A percentile compares a stretch with the other conserved stretches of the same genome.
These are phyloP conservation scores for Puccinia coronata DNA, from an alignment of 1,284 basidiomycete genomes.

Conservation along the genomic window DNA sequence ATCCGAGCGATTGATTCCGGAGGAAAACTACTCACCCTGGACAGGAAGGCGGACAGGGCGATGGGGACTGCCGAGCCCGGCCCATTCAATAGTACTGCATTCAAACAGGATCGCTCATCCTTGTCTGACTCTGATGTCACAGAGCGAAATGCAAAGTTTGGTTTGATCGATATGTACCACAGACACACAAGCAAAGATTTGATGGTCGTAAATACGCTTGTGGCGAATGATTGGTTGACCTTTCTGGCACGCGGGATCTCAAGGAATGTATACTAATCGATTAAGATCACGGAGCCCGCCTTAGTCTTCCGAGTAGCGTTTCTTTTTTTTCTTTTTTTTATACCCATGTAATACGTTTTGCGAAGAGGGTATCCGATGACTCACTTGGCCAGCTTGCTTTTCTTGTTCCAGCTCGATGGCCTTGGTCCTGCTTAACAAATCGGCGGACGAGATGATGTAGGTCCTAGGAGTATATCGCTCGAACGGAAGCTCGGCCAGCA, in stretches of 20 bases:
- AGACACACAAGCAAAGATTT: slow-evolving; percentile 60
- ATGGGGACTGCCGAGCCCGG: slow-evolving; percentile 90
- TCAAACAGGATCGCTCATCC: slow-evolving; percentile 63
- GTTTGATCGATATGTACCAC: slow-evolving; percentile 61
- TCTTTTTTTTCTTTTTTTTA: too few relatives aligned
- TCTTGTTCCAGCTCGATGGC: slow-evolving; percentile 68
- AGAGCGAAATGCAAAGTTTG: neutral
- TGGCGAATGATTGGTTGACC: slow-evolving; percentile 75
- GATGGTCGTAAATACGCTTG: slow-evolving; percentile 69
- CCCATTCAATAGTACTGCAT: slow-evolving; percentile 86
- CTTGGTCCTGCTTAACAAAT: slow-evolving; percentile 74
- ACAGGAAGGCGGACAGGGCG: slow-evolving; percentile 71
- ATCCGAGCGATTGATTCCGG: neutral
- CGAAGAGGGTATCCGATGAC: neutral
- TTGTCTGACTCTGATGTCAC: slow-evolving; percentile 60
- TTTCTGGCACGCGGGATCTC: slow-evolving; percentile 55
- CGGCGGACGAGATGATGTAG: slow-evolving; percentile 82
- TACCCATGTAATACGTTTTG: too few relatives aligned
- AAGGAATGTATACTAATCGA: slow-evolving; percentile 50
- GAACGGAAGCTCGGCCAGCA: slow-evolving; percentile 76
- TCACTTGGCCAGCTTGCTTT: slow-evolving; percentile 56
- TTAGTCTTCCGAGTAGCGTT: too few relatives aligned
- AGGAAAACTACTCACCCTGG: slow-evolving; percentile 66
- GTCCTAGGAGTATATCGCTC: slow-evolving; percentile 72
- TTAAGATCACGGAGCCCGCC: too few relatives aligned